phyloP scores from a whole-genome alignment of 331 rosid species.

The Spiraea crenata region DNA sequence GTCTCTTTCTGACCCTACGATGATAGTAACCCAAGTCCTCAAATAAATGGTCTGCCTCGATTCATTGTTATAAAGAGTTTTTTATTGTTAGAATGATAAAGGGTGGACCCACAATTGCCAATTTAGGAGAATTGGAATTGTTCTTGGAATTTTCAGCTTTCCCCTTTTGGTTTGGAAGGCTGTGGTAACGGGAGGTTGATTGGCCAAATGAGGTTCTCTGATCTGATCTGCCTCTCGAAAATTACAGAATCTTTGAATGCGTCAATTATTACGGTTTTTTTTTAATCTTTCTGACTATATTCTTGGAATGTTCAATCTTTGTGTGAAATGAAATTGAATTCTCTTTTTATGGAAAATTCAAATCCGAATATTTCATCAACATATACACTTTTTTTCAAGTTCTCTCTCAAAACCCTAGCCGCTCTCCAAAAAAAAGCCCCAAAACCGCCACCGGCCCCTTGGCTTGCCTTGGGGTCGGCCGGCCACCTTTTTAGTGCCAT shows the following conservation, averaged over 20 bases:
- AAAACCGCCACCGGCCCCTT: no score
- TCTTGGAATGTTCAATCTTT: neutral
- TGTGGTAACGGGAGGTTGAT: slow-evolving; percentile 3
- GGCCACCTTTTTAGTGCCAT: no score
- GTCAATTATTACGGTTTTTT: neutral
- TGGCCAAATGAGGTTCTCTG: slow-evolving; percentile 1
- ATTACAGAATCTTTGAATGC: neutral
- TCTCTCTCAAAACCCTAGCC: no score
- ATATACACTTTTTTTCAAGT: no score
- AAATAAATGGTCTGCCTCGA: no score
- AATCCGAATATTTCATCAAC: no score
- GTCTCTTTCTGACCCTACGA: slow-evolving; percentile 21
- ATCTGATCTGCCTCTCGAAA: neutral
- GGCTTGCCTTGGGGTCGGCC: no score
- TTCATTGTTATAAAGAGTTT: no score
- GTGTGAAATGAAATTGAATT: neutral
- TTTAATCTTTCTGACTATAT: neutral
- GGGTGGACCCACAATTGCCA: slow-evolving; percentile 11
- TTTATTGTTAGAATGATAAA: neutral
- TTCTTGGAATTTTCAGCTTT: slow-evolving; percentile 13
- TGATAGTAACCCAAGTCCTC: slow-evolving; percentile 23
- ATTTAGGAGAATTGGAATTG: slow-evolving; percentile 6
- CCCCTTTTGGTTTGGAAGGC: slow-evolving; percentile 21
- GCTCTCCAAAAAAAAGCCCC: no score
- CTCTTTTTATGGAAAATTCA: no score